phyloP scores from a whole-genome alignment of 148 eudicot genomes.

The Vaccinium corymbosum region DNA sequence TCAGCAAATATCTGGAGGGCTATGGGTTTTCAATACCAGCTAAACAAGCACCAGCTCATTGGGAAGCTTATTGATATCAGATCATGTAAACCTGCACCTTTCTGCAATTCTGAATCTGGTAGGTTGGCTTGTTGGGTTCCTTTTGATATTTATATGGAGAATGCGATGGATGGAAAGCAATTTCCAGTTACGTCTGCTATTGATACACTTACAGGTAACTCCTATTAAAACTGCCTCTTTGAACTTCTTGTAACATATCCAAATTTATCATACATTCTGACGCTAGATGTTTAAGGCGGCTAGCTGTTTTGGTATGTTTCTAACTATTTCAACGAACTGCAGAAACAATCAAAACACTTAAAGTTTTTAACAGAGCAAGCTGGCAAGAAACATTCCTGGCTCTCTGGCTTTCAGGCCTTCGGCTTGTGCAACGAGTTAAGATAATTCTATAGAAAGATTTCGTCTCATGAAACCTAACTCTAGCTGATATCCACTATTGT shows the following conservation, averaged over 20 bases:
- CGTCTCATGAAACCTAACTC: not conserved
- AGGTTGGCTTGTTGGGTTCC: constrained; percentile 28
- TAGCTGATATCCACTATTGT: constrained; percentile 11
- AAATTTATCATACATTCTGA: not conserved
- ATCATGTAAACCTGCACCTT: constrained; percentile 16
- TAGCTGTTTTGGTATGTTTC: not conserved
- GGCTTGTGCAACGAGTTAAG: constrained; percentile 33
- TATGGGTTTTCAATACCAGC: constrained; percentile 17
- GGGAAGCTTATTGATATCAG: constrained; percentile 24
- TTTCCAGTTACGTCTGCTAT: constrained; percentile 29
- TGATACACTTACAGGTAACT: constrained; percentile 27
- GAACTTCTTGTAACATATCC: not conserved
- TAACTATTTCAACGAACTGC: constrained; percentile 9
- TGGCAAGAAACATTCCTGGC: constrained; percentile 38
- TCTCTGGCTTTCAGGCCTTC: constrained; percentile 31
- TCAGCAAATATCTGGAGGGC: constrained; percentile 24
- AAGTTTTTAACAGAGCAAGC: constrained; percentile 29
- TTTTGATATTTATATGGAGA: constrained; percentile 30
- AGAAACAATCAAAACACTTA: constrained; percentile 23
- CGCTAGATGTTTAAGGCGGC: not conserved
- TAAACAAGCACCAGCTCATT: constrained; percentile 25
- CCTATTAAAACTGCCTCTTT: not conserved
- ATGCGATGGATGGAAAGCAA: constrained; percentile 30
- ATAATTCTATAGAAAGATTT: not conserved
- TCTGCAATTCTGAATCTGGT: constrained; percentile 16